Conservation (phyloP, 768 basidiomycete species). For the Dacryopinax spathularia region DNA sequence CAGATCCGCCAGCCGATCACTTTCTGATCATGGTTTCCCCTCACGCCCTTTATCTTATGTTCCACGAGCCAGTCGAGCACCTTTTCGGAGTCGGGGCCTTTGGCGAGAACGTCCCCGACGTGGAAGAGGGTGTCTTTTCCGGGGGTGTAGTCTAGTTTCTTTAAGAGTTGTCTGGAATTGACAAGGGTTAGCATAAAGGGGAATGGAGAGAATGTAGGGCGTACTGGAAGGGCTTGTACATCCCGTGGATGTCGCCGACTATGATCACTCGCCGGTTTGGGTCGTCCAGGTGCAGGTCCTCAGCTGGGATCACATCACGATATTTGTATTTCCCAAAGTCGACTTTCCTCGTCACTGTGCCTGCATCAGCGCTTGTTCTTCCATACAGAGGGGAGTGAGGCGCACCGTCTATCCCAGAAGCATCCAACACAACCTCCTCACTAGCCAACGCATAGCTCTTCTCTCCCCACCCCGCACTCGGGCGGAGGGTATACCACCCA, state of each 20-base stretch:
- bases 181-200: conserved; percentile 5
- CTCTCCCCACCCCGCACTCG: neutral
- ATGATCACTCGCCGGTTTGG: conserved; percentile 43
- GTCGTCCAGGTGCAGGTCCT: conserved; percentile 14
- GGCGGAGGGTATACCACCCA: neutral
- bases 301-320: conserved; percentile 10
- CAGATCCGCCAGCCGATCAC: conserved; percentile 82
- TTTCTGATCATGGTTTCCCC: conserved; percentile 89
- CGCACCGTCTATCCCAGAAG: neutral
- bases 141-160: conserved; percentile 44
- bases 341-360: neutral
- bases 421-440: neutral
- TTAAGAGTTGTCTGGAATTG: conserved; percentile 43
- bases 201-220: conserved; percentile 20
- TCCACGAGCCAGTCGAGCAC: conserved; percentile 51
- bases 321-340: neutral
- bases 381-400: neutral
- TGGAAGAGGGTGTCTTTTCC: conserved; percentile 58
- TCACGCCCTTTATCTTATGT: conserved; percentile 58
- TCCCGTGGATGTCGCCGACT: conserved; percentile 83
- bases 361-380: neutral
- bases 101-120: conserved; percentile 69
- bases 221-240: conserved; percentile 51
- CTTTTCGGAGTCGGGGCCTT: conserved; percentile 49
- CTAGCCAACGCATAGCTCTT: neutral